phyloP scores from a whole-genome alignment of 2,329 filamentous ascomycete genomes.

The Hirsutella thompsonii region DNA sequence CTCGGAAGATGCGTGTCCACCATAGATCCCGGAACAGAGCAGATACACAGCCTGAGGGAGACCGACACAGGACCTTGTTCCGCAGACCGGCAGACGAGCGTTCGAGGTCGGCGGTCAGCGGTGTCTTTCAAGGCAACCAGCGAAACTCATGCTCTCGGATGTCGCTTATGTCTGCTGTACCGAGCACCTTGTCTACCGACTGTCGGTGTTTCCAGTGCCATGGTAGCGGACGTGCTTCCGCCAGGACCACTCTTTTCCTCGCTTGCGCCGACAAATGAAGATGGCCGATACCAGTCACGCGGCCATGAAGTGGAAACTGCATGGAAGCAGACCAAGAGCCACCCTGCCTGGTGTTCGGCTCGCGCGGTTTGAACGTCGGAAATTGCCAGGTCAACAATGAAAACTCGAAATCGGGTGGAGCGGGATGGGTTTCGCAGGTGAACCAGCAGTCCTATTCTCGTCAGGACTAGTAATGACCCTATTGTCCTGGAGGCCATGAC shows the following conservation, averaged over 20 bases:
- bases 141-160: no score
- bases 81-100: no score
- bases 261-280: neutral
- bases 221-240: no score
- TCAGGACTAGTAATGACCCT: neutral
- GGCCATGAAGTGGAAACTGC: neutral
- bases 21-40: no score
- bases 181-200: no score
- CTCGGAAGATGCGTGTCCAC: no score
- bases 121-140: no score
- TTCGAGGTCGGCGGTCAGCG: no score
- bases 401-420: neutral
- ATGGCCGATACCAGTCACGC: neutral
- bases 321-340: neutral
- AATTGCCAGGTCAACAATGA: neutral
- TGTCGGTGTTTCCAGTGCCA: no score
- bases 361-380: neutral
- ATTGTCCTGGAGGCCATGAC: neutral
- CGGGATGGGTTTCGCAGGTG: neutral
- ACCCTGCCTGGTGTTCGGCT: neutral
- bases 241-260: neutral
- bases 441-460: neutral
- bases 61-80: no score
- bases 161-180: no score
- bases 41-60: no score